Conservation (phyloP, 192 early-diverging fungal species). For the Entomortierella beljakovae region DNA sequence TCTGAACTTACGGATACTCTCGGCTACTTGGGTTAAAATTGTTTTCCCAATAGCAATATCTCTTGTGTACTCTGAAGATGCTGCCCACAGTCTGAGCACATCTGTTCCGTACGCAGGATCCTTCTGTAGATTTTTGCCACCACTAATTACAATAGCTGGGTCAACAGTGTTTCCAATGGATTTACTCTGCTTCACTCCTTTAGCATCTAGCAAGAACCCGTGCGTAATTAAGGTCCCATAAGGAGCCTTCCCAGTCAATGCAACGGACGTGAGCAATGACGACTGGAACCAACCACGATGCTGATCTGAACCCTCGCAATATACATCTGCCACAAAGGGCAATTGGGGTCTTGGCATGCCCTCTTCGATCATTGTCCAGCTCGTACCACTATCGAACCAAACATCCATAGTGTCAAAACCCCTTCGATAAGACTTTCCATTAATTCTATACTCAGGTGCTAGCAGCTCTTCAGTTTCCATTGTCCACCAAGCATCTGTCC, state of each 20-base stretch:
- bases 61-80: constrained; percentile 78
- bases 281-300: constrained; percentile 92
- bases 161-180: constrained; percentile 82
- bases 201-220: constrained; percentile 85
- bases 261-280: constrained; percentile 78
- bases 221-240: constrained; percentile 81
- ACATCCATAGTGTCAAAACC: constrained; percentile 90
- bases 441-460: constrained; percentile 64
- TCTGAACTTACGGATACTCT: constrained; percentile 80
- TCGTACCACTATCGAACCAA: constrained; percentile 88
- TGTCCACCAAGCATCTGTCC: constrained; percentile 80
- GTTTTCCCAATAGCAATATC: constrained; percentile 79
- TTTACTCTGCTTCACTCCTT: constrained; percentile 88
- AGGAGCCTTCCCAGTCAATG: constrained; percentile 73
- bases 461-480: constrained; percentile 69
- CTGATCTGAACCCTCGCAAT: constrained; percentile 84
- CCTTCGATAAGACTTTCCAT: constrained; percentile 67
- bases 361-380: constrained; percentile 75
- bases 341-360: constrained; percentile 42
- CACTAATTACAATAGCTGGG: constrained; percentile 71
- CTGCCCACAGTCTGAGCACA: constrained; percentile 78
- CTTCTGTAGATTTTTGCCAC: constrained; percentile 76
- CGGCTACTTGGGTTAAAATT: constrained; percentile 70
- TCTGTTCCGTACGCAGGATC: constrained; percentile 83
- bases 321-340: constrained; percentile 72